Conservation (phyloP, 768 basidiomycete genomes). For the Xerocomellus chrysenteron region DNA sequence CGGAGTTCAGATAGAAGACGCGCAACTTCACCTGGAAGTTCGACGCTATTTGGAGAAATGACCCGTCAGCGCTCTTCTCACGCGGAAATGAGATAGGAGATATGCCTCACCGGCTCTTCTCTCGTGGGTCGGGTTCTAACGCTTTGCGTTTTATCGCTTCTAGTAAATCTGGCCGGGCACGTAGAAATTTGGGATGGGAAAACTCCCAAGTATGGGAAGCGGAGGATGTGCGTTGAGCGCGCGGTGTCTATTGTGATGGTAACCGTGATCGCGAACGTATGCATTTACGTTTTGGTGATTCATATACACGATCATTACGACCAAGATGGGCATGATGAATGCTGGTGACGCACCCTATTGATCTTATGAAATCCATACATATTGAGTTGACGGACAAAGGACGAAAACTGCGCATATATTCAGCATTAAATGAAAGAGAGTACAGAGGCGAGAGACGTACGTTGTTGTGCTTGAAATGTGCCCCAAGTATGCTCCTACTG, state of each 20-base stretch:
- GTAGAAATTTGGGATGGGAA: slow-evolving; percentile 82
- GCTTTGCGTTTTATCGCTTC: slow-evolving; percentile 88
- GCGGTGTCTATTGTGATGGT: slow-evolving; percentile 56
- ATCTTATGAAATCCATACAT: slow-evolving; percentile 98
- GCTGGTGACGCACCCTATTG: slow-evolving; percentile 59
- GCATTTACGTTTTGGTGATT: background rate
- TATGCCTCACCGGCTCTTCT: slow-evolving; percentile 26
- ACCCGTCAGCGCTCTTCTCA: slow-evolving; percentile 1
- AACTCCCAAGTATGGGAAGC: slow-evolving; percentile 89
- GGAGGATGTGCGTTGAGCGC: slow-evolving; percentile 76
- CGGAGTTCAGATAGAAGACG: slow-evolving; percentile 56
- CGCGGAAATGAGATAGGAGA: background rate
- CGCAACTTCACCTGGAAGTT: slow-evolving; percentile 76
- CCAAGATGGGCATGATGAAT: background rate
- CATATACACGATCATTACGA: slow-evolving; percentile 12
- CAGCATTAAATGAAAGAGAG: slow-evolving; percentile 4
- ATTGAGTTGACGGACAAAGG: slow-evolving; percentile 92
- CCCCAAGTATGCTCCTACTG: slow-evolving; percentile 78
- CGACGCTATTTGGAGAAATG: slow-evolving; percentile 54
- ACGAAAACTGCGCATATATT: slow-evolving; percentile 66
- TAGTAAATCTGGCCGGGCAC: slow-evolving; percentile 74
- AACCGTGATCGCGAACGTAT: background rate
- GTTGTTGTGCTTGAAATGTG: slow-evolving; percentile 90
- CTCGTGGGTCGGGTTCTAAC: slow-evolving; percentile 71
- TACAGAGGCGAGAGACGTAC: slow-evolving; percentile 40